Conservation (phyloP, 345 rosid genomes). For the Luvunga scandens region DNA sequence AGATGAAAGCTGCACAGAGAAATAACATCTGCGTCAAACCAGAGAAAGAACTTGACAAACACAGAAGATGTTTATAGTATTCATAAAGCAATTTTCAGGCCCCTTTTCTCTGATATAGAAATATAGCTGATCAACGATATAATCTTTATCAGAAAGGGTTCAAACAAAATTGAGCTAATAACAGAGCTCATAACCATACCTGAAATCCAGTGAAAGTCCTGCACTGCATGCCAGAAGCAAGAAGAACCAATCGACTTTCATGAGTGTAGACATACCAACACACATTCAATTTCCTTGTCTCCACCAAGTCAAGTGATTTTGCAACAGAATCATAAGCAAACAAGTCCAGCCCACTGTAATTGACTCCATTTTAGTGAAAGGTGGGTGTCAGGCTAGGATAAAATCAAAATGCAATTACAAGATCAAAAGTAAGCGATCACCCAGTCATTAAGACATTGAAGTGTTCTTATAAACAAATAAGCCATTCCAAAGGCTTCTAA, state of each 20-base stretch:
- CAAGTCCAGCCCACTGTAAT: slow-evolving; percentile 86
- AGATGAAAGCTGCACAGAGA: slow-evolving; percentile 73
- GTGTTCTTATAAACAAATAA: not conserved
- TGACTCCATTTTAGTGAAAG: slow-evolving; percentile 23
- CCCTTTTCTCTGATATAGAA: not conserved
- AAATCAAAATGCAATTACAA: not conserved
- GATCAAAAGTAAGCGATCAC: not conserved
- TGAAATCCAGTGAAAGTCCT: slow-evolving; percentile 84
- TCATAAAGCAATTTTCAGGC: slow-evolving; percentile 2
- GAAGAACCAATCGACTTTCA: slow-evolving; percentile 94
- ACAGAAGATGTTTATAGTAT: not conserved
- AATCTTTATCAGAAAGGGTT: slow-evolving; percentile 2
- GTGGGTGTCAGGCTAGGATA: not conserved
- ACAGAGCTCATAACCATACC: slow-evolving; percentile 36
- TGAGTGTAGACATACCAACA: slow-evolving; percentile 91
- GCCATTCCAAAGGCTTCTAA: not conserved
- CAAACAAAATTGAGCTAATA: slow-evolving; percentile 3
- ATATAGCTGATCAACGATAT: not conserved
- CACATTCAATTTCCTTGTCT: slow-evolving; percentile 65
- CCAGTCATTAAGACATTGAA: not conserved
- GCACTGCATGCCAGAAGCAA: slow-evolving; percentile 99
- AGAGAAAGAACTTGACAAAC: slow-evolving; percentile 8
- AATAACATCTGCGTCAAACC: slow-evolving; percentile 25
- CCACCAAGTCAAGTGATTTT: slow-evolving; percentile 73
- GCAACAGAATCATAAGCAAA: slow-evolving; percentile 59